phyloP scores from a whole-genome alignment of 73 alveolate genomes.

The Paramecium sonneborni region DNA sequence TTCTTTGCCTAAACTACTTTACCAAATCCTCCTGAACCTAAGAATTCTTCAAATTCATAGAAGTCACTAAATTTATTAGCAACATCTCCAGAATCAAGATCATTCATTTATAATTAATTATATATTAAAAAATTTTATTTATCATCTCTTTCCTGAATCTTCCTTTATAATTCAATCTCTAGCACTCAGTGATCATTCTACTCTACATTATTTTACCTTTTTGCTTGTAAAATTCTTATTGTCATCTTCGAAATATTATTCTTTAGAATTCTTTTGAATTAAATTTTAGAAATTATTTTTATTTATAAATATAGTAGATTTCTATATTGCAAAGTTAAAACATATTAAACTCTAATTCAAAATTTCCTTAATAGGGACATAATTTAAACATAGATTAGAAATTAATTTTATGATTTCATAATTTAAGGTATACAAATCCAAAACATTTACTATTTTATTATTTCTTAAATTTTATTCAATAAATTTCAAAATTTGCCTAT shows the following conservation, averaged over 20 bases:
- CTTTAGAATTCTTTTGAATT: neutral
- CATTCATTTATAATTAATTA: neutral
- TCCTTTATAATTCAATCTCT: neutral
- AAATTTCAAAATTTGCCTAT: too few species aligned
- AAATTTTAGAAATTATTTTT: neutral
- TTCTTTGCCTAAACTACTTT: constrained; percentile 68
- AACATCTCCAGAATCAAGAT: constrained; percentile 26
- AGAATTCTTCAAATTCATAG: neutral
- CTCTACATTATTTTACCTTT: neutral
- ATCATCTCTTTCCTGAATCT: neutral
- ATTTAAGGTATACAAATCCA: neutral
- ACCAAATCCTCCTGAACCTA: constrained; percentile 67
- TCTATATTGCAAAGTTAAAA: neutral
- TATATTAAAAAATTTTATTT: neutral
- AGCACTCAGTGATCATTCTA: neutral
- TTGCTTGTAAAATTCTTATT: neutral
- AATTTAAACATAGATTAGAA: neutral
- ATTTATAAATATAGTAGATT: neutral
- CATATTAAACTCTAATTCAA: neutral
- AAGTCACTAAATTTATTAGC: constrained; percentile 30
- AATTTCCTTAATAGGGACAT: neutral
- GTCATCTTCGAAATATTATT: neutral
- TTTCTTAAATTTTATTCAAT: neutral
- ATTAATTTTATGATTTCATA: neutral
- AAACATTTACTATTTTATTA: neutral